Base-by-base conservation (phyloP, 805 yeast species). In the Hanseniaspora nectarophila region DNA sequence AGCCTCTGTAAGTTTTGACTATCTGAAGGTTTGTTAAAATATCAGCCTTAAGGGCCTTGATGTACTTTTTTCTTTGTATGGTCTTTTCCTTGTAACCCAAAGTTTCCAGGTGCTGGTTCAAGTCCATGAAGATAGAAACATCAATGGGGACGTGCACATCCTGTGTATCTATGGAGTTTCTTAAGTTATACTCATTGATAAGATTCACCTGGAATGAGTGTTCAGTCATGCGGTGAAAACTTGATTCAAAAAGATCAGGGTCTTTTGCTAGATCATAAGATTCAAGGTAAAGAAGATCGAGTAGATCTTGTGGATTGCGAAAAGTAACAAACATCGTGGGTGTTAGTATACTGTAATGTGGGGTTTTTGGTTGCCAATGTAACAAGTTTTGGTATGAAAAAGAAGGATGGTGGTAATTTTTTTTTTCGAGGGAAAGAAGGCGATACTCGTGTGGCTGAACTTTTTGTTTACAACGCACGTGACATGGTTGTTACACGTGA, bases 1-100 rank as follows among this genome's bases (percentile, higher is more conserved):
- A 48, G n/a, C 31, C 43, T 20, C 43, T 40, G 18, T 48, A 48
- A 5, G 52, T 48, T 10, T 48, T 48, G 3, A 43, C 43, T 3
- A 18, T 4, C 5, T 24, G 9, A 5, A 48, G 10, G n/a, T 40
- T 48, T 2, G 18, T 18, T 5, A 8, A 1, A 16, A 48, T 26
- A 18, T 29, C 16, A 2, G 35, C 12, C 15, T 34, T 32, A 3
- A 48, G 16, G 4, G 34, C 12, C 33, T 48, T 48, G 2, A 48
- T 15, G 12, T 32, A 32, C 18, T 44, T 28, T 18, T 44, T 44
- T 12, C 26, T 43, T 3, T 29, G 32, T 3, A 26, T 4, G 16
- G 28, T 9, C 23, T 32, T 38, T 38, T 40, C 20, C 18, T 4
- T 3, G 32, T n/a, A 44, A 20, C 39, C 39, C 23, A 44, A 5